Evolutionary conservation across 176 grass and related monocot species (phyloP), one percentile per base, ranked within the genome.

Genomic region (Urochloa ruziziensis): DNA sequence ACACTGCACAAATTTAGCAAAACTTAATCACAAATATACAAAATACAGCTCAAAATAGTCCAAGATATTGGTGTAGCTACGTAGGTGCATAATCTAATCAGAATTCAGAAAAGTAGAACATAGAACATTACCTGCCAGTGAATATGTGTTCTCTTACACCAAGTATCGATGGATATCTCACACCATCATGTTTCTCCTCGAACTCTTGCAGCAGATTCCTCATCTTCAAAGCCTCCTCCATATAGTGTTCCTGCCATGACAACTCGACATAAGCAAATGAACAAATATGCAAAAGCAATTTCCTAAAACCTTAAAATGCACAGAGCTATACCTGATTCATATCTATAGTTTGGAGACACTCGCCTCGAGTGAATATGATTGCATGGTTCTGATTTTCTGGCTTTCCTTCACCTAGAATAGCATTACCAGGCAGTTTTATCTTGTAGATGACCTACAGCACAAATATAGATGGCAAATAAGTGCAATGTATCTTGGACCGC

Each of bases 351-450:
- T 99, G 96, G 23, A 99, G 90, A 75, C 96, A 94, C 90, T 99
- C 93, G 23, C 96, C 96, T 64, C 96, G 80, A 65, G 96, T 99
- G 67, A 99, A 99, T 86, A 99, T 99, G 84, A 99, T 96, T 59
- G 96, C 96, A 57, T 99, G 96, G 43, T 99, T 99, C 74, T 99
- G 96, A 89, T 99, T 99, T 92, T 99, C 96, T 32, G 96, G 96
- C 65, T 99, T 99, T 84, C 96, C 91, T 88, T 99, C 96, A 19
- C 93, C 96, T 68, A 99, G 82, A 62, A 92, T 99, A 79, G 96
- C 93, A 87, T 90, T 90, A 67, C 96, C 96, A 70, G 96, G 96
- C 47, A 96, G 87, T 80, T 99, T 99, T 81, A 99, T 99, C 88
- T 89, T 92, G 89, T 99, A 99, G 77, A 99, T 94, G 28, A 91